Percentiles rank a stretch among this genome's conserved stretches.
These are phyloP conservation scores for Voacanga thouarsii DNA, from an alignment of 257 asterid genomes.

Conservation along the genomic window DNA sequence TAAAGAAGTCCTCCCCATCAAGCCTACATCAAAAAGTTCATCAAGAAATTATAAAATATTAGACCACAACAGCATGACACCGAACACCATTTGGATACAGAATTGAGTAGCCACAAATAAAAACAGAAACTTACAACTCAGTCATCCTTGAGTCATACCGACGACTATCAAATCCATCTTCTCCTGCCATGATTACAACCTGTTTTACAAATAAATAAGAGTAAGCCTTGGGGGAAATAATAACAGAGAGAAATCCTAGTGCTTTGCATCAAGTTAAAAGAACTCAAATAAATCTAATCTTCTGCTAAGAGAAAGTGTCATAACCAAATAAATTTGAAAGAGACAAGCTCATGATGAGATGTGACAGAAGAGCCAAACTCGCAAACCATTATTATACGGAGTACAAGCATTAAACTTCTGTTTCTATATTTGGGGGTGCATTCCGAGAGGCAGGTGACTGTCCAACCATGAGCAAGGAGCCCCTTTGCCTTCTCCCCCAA, in stretches of 20 bases:
- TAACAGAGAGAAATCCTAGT: neutral
- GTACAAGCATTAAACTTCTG: slow-evolving; percentile 61
- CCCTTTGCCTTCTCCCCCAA: slow-evolving; percentile 25
- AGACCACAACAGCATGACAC: neutral
- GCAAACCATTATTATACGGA: slow-evolving; percentile 34
- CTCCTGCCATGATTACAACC: slow-evolving; percentile 74
- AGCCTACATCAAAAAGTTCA: slow-evolving; percentile 20
- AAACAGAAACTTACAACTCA: slow-evolving; percentile 44
- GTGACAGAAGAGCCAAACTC: slow-evolving; percentile 63
- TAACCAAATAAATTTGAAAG: too few species aligned
- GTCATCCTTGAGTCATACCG: slow-evolving; percentile 65
- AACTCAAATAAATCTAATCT: neutral
- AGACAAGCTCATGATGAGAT: neutral
- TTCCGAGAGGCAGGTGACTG: slow-evolving; percentile 21
- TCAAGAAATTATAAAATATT: neutral
- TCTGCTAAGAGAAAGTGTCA: neutral
- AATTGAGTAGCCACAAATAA: neutral
- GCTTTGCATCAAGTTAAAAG: neutral
- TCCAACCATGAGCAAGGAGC: slow-evolving; percentile 14
- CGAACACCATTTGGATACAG: neutral
- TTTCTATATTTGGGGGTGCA: slow-evolving; percentile 29
- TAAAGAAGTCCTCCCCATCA: slow-evolving; percentile 36
- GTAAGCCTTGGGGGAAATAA: neutral
- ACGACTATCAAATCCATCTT: slow-evolving; percentile 60
- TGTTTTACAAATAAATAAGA: slow-evolving; percentile 9